These are phyloP conservation scores for Nemania sp. DNA, from an alignment of 2,329 filamentous ascomycete genomes.

Conservation along the genomic window DNA sequence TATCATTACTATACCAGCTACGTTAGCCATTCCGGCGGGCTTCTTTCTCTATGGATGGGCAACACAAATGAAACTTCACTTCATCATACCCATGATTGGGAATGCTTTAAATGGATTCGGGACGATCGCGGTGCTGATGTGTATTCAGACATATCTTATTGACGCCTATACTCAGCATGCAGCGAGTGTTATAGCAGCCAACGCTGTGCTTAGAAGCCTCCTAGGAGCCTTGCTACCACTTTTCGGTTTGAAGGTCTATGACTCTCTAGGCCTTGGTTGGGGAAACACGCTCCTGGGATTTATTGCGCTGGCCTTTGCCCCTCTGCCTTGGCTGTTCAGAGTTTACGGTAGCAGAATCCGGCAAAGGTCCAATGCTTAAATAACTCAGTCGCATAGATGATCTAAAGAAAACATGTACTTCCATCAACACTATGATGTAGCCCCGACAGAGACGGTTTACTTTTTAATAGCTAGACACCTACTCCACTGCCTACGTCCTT, in stretches of 20 bases:
- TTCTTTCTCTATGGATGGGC: not conserved
- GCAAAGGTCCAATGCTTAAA: not conserved
- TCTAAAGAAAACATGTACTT: not conserved
- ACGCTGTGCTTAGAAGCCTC: slow-evolving; percentile 58
- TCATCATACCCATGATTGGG: not conserved
- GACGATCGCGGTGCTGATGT: not conserved
- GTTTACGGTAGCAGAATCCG: not conserved
- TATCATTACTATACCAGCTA: not conserved
- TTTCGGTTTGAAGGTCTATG: slow-evolving; percentile 60
- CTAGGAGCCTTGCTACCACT: slow-evolving; percentile 62
- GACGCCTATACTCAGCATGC: slow-evolving; percentile 31
- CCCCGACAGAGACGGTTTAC: no score
- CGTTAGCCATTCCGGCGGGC: not conserved
- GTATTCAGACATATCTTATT: slow-evolving; percentile 19
- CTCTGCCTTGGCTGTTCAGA: slow-evolving; percentile 7
- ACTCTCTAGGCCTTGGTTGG: slow-evolving; percentile 59
- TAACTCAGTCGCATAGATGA: not conserved
- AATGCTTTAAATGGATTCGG: slow-evolving; percentile 1
- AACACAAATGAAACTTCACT: not conserved
- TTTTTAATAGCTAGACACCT: no score
- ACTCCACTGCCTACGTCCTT: no score
- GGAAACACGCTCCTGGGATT: slow-evolving; percentile 60
- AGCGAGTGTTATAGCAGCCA: slow-evolving; percentile 43
- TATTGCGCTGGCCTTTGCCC: slow-evolving; percentile 40
- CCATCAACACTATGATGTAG: not conserved